Base-by-base conservation (phyloP, 305 asterid species). In the Ajuga reptans region DNA sequence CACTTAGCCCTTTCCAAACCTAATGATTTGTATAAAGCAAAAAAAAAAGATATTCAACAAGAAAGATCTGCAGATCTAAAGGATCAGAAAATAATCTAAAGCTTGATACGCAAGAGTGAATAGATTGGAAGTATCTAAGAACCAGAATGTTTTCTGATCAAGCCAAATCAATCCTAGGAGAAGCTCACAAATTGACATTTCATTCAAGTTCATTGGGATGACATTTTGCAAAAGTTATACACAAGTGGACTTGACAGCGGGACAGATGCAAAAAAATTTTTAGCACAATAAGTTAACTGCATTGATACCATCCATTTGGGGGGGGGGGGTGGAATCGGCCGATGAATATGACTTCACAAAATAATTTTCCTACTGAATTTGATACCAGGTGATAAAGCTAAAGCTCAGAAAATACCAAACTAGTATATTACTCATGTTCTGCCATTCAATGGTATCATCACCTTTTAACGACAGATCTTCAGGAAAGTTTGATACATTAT, bases 361-460 rank as follows among this genome's bases (percentile, higher is more conserved):
- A 15, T 17, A 45, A 53, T 18, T 17, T 2, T 31, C 52, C 37
- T 21, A 21, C 27, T 21, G 27, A 21, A 21, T 21, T 1, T 2
- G 27, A 21, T 21, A 21, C 27, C 27, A 51, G 34, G 18, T 67
- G 21, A 41, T 24, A 33, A 21, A 18, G 33, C 54, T 9, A 8
- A 59, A 47, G 67, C 51, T 31, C 42, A 15, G 43, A 31, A 49
- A 31, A 3, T 31, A 31, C 36, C 4, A 5, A 59, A 54, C 29
- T 11, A 60, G 9, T 37, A 17, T 6, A 8, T 18, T 14, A 51
- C 55, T 39, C 9, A 59, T 61, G 47, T 50, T 21, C 9, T 11
- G 2, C 64, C 42, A 12, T 64, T 54, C 55, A 50, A 24, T 33
- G 45, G 68, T 41, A 68, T 60, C 58, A 41, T 52, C 47, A 65